Conservation (phyloP, 106 monocot species). For the Vanilla planifolia region DNA sequence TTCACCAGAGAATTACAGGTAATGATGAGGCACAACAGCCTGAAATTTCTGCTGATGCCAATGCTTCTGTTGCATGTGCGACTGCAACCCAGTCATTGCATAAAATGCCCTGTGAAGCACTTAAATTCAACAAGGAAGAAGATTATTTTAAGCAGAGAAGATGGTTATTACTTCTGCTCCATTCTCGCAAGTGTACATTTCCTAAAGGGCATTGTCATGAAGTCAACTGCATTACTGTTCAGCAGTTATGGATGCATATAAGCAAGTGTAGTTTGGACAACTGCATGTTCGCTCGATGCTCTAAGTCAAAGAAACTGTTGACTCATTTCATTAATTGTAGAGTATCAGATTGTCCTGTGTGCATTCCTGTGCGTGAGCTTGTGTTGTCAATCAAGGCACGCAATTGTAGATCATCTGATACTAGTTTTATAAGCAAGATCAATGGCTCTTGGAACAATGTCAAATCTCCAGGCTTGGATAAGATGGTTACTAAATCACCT, state of each 20-base stretch:
- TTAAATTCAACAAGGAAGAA: slow-evolving; percentile 17
- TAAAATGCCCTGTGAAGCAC: slow-evolving; percentile 8
- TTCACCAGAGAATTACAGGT: slow-evolving; percentile 33
- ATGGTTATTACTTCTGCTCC: slow-evolving; percentile 70
- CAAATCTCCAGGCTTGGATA: slow-evolving; percentile 21
- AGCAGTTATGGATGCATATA: slow-evolving; percentile 63
- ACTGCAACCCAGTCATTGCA: slow-evolving; percentile 14
- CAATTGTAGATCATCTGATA: slow-evolving; percentile 14
- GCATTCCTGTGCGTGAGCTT: slow-evolving; percentile 50
- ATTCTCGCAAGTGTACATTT: slow-evolving; percentile 60
- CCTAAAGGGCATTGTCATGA: slow-evolving; percentile 61
- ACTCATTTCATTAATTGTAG: slow-evolving; percentile 46
- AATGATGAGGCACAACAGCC: slow-evolving; percentile 46
- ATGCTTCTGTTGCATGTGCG: slow-evolving; percentile 15
- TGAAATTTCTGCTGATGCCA: slow-evolving; percentile 19
- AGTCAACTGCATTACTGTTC: slow-evolving; percentile 45
- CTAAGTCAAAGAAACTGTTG: slow-evolving; percentile 36
- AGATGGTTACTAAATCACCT: slow-evolving; percentile 18
- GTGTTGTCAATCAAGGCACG: slow-evolving; percentile 27
- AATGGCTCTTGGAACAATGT: slow-evolving; percentile 27
- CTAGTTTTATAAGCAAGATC: slow-evolving; percentile 15
- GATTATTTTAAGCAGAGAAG: slow-evolving; percentile 51
- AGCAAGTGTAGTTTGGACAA: slow-evolving; percentile 34
- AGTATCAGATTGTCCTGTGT: slow-evolving; percentile 64
- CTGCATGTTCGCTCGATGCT: slow-evolving; percentile 57